Base-by-base conservation (phyloP, 2,329 filamentous ascomycete genomes). In the Diaporthe amygdali region DNA sequence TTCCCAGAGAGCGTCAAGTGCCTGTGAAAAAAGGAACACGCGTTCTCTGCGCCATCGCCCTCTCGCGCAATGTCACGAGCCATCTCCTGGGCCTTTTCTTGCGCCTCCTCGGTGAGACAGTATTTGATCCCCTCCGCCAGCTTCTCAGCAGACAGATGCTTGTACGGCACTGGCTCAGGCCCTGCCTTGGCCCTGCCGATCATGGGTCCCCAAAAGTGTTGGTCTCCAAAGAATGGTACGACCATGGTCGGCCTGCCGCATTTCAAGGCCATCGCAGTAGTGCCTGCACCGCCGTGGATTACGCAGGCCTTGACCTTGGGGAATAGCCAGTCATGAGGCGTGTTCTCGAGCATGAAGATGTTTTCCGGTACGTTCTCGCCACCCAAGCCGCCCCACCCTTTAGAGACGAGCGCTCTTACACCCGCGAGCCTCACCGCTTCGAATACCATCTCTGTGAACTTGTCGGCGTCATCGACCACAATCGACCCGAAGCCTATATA, bases 401-500 rank as follows among this genome's bases (percentile, higher is more conserved):
- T 93, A 1, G 91, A 93, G 0, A 95, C 90, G 9, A 95, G 80
- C 0, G 92, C 92, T 15, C 93, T 87, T 2, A 93, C 90, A 6
- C 92, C 92, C 0, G 91, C 88, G 71, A 86, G 81, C 74, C 88
- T 82, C 15, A 93, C 88, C 1, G 92, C 93, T 54, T 92, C 86
- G 71, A 94, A 92, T 37, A 95, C 93, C 83, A 93, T 88, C 30
- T 89, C 79, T 0, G 92, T 94, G 74, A 94, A 92, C 2, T 80
- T 81, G 59, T 93, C 87, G 0, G 92, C 88, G 75, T 94, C 90
- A 67, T 94, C 92, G 1, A 94, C 90, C 0, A 94, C 92, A 70
- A 94, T 94, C 0, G 89, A 92, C 0, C 93, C 93, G 74, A 94
- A 94, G 0, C 93, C 93, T 63, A 94, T 93, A 74, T 94, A 94